Percentiles rank a stretch among this genome's conserved stretches.
phyloP scores from a whole-genome alignment of 768 basidiomycete genomes.

The Collybia mongolica region DNA sequence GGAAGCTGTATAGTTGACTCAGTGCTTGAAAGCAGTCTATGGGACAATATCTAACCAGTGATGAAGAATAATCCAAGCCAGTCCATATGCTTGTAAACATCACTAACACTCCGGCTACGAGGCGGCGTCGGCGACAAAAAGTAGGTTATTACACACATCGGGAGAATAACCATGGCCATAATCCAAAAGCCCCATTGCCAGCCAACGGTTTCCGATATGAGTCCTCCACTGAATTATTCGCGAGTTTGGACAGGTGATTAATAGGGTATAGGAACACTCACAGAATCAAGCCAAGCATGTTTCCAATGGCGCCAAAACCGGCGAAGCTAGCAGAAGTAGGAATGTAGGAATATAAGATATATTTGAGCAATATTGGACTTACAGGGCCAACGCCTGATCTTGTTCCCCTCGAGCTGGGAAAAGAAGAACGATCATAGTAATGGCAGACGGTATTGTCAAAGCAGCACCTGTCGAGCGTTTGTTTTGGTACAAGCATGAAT shows the following conservation, averaged over 20 bases:
- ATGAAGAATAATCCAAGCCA: constrained; percentile 20
- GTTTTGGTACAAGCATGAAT: too few species aligned
- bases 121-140: constrained; percentile 19
- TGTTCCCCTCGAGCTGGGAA: constrained; percentile 46
- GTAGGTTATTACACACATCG: constrained; percentile 25
- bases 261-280: constrained; percentile 1
- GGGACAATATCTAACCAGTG: constrained; percentile 28
- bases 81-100: constrained; percentile 7
- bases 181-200: constrained; percentile 52
- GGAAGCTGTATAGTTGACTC: constrained; percentile 12
- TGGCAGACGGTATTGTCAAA: constrained; percentile 45
- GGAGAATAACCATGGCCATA: constrained; percentile 33
- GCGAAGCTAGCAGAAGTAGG: constrained; percentile 45
- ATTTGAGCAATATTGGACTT: neutral
- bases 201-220: constrained; percentile 33
- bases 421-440: constrained; percentile 43
- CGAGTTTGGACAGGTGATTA: neutral
- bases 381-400: constrained; percentile 37
- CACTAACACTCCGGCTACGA: constrained; percentile 19
- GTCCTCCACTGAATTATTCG: constrained; percentile 34
- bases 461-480: constrained; percentile 16
- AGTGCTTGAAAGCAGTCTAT: constrained; percentile 20
- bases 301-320: constrained; percentile 44
- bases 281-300: constrained; percentile 13
- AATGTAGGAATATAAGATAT: constrained; percentile 7